These are phyloP conservation scores for Paecilomyces variotii DNA, from an alignment of 2,329 filamentous ascomycete genomes.

Conservation along the genomic window DNA sequence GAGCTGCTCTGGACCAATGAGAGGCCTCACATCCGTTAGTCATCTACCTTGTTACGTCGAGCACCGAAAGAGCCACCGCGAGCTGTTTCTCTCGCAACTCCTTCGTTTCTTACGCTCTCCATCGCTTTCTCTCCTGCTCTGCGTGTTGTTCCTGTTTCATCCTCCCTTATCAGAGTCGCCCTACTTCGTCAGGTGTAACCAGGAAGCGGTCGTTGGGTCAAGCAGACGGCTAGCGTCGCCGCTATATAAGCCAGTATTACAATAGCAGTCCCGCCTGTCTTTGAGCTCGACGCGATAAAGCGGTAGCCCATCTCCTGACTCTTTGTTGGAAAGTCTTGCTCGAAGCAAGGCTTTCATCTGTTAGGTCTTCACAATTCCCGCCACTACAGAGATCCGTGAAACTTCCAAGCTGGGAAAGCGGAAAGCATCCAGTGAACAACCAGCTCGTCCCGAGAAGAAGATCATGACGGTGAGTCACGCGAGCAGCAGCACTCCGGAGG, in stretches of 20 bases:
- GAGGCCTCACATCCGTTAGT: background rate
- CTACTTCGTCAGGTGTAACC: background rate
- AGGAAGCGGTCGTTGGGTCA: background rate
- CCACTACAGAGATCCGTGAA: conserved; percentile 35
- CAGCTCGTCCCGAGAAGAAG: conserved; percentile 44
- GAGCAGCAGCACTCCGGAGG: background rate
- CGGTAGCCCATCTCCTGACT: conserved; percentile 12
- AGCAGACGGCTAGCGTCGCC: background rate
- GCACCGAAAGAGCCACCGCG: background rate
- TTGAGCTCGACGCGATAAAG: conserved; percentile 16
- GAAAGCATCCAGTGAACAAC: conserved; percentile 42
- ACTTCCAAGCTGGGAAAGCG: conserved; percentile 45
- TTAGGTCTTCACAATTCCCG: conserved; percentile 33
- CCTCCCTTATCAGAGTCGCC: background rate
- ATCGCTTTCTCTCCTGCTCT: background rate
- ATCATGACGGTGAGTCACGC: conserved; percentile 41
- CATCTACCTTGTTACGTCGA: conserved; percentile 5
- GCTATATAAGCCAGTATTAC: conserved; percentile 5
- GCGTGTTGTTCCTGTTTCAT: background rate
- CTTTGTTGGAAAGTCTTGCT: conserved; percentile 36
- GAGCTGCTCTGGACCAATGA: background rate
- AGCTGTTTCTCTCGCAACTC: background rate
- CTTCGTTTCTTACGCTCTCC: background rate
- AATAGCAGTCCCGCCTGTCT: conserved; percentile 10
- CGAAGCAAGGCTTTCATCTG: conserved; percentile 31